phyloP scores from a whole-genome alignment of 306 rosid species.

The Sicyos edulis region DNA sequence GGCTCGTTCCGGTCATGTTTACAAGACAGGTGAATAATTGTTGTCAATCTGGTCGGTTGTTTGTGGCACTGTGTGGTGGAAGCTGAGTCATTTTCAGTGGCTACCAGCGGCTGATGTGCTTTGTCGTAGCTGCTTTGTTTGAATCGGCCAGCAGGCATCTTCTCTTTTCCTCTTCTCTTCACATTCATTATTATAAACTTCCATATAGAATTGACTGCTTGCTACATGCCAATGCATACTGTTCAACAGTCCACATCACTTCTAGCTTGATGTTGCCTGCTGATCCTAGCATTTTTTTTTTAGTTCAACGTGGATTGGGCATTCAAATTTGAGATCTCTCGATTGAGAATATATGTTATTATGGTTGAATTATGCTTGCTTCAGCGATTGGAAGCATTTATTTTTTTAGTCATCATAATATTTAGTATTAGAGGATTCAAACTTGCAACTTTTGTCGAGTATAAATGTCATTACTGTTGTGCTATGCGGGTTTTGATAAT shows the following conservation, averaged over 20 bases:
- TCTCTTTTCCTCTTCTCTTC: background rate
- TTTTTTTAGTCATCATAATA: too few species aligned
- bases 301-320: too few species aligned
- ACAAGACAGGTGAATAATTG: conserved; percentile 11
- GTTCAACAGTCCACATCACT: background rate
- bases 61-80: conserved; percentile 1
- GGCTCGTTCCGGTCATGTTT: background rate
- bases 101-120: background rate
- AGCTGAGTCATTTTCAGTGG: conserved; percentile 15
- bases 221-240: conserved; percentile 5
- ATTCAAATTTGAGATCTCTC: too few species aligned
- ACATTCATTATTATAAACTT: conserved; percentile 11
- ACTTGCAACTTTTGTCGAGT: too few species aligned
- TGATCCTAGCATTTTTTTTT: background rate
- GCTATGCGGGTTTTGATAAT: too few species aligned
- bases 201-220: conserved; percentile 14
- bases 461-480: too few species aligned
- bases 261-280: background rate
- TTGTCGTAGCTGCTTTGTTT: conserved; percentile 20
- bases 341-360: too few species aligned
- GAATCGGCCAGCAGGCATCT: conserved; percentile 12
- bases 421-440: too few species aligned
- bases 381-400: too few species aligned
- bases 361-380: too few species aligned
- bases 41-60: conserved; percentile 20